phyloP scores from a whole-genome alignment of 176 grass and related monocot species.

The Juncus effusus region DNA sequence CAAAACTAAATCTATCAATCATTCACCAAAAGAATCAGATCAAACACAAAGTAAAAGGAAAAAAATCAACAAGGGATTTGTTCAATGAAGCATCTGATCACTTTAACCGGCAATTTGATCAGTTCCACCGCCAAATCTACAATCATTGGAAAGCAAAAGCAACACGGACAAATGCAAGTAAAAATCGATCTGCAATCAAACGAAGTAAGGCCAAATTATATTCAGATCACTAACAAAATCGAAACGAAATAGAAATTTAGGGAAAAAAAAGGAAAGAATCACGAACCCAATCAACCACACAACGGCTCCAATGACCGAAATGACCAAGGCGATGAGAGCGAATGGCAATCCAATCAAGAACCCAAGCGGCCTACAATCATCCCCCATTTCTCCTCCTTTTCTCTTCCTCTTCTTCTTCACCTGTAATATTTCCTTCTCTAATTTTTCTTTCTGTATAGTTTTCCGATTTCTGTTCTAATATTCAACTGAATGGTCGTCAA shows the following conservation, averaged over 20 bases:
- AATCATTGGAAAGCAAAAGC: conserved; percentile 35
- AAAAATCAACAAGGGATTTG: conserved; percentile 48
- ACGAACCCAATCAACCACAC: conserved; percentile 55
- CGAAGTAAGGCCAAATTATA: neutral
- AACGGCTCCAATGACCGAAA: conserved; percentile 48
- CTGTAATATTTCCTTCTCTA: no score
- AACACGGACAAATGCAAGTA: conserved; percentile 61
- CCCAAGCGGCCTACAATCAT: conserved; percentile 42
- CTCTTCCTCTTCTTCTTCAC: no score
- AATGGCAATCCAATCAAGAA: conserved; percentile 52
- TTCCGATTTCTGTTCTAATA: no score
- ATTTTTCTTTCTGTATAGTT: no score
- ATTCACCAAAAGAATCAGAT: neutral
- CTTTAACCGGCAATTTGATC: conserved; percentile 52
- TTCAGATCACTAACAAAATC: neutral
- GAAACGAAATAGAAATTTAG: conserved; percentile 1
- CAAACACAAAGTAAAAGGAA: neutral
- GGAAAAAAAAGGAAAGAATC: neutral
- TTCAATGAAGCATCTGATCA: conserved; percentile 45
- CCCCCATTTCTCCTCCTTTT: no score
- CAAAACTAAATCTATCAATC: conserved; percentile 6
- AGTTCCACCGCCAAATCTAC: conserved; percentile 49
- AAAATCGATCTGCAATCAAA: conserved; percentile 28
- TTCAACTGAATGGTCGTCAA: no score
- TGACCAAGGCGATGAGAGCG: conserved; percentile 41